These are phyloP conservation scores for Saturnispora mendoncae DNA, from an alignment of 805 yeast species.

Conservation along the genomic window DNA sequence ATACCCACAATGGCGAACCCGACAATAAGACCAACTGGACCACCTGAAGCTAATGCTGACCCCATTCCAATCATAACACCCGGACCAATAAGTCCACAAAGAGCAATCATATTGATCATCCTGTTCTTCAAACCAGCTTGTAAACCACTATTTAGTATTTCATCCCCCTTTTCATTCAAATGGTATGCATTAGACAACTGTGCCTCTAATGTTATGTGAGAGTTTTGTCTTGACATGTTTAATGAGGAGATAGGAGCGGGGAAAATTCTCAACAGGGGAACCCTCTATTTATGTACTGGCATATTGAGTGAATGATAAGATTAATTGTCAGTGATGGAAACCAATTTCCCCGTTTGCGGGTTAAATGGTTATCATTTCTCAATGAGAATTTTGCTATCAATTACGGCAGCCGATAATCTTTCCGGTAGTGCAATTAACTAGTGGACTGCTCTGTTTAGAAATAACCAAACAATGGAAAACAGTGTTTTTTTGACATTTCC, in stretches of 20 bases:
- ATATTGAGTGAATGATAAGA: too few species aligned
- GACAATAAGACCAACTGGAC: constrained; percentile 42
- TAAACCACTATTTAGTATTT: constrained; percentile 13
- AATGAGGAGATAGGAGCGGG: too few species aligned
- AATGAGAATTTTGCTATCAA: too few species aligned
- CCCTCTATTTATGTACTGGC: too few species aligned
- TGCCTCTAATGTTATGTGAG: constrained; percentile 12
- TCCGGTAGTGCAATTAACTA: too few species aligned
- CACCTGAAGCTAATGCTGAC: constrained; percentile 39
- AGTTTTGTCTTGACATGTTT: constrained; percentile 1
- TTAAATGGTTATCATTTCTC: too few species aligned
- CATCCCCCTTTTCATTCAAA: constrained; percentile 15
- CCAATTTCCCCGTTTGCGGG: too few species aligned
- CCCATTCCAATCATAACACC: constrained; percentile 46
- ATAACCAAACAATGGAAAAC: too few species aligned
- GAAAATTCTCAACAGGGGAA: not conserved
- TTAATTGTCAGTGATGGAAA: too few species aligned
- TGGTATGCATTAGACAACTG: constrained; percentile 12
- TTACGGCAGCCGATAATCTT: too few species aligned
- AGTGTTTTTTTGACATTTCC: too few species aligned
- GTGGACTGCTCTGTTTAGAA: too few species aligned
- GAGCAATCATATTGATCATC: constrained; percentile 18
- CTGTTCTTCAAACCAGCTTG: constrained; percentile 19
- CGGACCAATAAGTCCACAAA: constrained; percentile 51
- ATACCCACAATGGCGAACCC: constrained; percentile 47